Percentiles rank a stretch among this genome's conserved stretches.
These are phyloP conservation scores for Candida verbasci DNA, from an alignment of 805 yeast species.

Conservation along the genomic window DNA sequence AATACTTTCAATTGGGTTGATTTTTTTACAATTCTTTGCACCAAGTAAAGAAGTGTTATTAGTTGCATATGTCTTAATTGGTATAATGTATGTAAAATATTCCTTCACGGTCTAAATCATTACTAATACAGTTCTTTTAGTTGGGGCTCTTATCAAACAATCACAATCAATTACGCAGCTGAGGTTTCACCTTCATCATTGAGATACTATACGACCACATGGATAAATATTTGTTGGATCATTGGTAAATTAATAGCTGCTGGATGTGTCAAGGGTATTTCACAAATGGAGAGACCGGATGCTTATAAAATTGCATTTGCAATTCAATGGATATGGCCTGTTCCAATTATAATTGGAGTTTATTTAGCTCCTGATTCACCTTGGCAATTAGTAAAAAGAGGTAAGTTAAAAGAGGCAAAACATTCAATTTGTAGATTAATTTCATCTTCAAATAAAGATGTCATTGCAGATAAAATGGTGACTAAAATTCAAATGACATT, in stretches of 20 bases:
- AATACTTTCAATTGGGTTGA: slow-evolving; percentile 27
- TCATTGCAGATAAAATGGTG: slow-evolving; percentile 37
- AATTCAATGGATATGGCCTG: slow-evolving; percentile 58
- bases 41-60: slow-evolving; percentile 32
- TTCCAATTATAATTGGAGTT: slow-evolving; percentile 42
- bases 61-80: slow-evolving; percentile 41
- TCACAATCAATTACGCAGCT: slow-evolving; percentile 54
- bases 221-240: slow-evolving; percentile 50
- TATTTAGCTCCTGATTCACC: slow-evolving; percentile 55
- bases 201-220: slow-evolving; percentile 46
- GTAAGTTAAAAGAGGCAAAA: slow-evolving; percentile 40
- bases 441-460: slow-evolving; percentile 28
- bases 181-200: slow-evolving; percentile 53
- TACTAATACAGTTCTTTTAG: no score
- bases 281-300: slow-evolving; percentile 20
- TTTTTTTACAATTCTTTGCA: slow-evolving; percentile 47
- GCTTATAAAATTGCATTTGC: slow-evolving; percentile 55
- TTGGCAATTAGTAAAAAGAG: slow-evolving; percentile 48
- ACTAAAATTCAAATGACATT: slow-evolving; percentile 44
- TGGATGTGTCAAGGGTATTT: slow-evolving; percentile 43
- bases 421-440: slow-evolving; percentile 32
- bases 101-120: no score
- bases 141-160: slow-evolving; percentile 56
- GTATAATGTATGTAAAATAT: no score
- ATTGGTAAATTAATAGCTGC: slow-evolving; percentile 54